These are phyloP conservation scores for Paecilomyces niveus DNA, from an alignment of 2,329 filamentous ascomycete genomes.

Conservation along the genomic window DNA sequence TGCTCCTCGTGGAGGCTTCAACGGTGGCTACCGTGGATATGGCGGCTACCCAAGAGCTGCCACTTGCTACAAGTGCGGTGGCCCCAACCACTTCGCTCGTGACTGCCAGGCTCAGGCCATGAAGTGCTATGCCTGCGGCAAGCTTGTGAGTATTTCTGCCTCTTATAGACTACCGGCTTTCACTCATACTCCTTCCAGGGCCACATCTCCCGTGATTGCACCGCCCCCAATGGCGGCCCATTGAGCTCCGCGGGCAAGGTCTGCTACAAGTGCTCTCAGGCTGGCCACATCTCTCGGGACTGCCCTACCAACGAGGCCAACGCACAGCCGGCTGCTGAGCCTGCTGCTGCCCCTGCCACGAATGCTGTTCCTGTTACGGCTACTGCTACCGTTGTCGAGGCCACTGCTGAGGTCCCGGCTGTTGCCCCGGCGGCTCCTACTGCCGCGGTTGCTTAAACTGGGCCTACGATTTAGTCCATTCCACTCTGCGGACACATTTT, in stretches of 20 bases:
- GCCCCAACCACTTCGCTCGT: slow-evolving; percentile 95
- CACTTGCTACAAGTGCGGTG: slow-evolving; percentile 64
- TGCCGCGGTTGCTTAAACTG: slow-evolving; percentile 37
- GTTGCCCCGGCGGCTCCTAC: slow-evolving; percentile 32
- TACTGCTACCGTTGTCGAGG: slow-evolving; percentile 29
- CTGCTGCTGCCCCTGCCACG: slow-evolving; percentile 31
- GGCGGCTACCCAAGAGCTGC: slow-evolving; percentile 50
- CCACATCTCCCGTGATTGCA: slow-evolving; percentile 92
- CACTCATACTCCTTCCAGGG: slow-evolving; percentile 38
- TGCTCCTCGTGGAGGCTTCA: slow-evolving; percentile 59
- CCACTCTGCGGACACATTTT: slow-evolving; percentile 10
- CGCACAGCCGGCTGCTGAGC: slow-evolving; percentile 26
- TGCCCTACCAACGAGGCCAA: slow-evolving; percentile 69
- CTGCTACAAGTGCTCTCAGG: slow-evolving; percentile 95
- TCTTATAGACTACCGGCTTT: background rate
- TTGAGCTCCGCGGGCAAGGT: slow-evolving; percentile 96
- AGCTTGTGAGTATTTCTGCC: slow-evolving; percentile 49
- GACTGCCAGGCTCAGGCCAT: slow-evolving; percentile 98
- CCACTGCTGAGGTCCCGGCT: slow-evolving; percentile 25
- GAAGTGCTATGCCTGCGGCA: slow-evolving; percentile 97
- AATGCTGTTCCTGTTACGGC: slow-evolving; percentile 14
- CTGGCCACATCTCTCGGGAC: slow-evolving; percentile 92
- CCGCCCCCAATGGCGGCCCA: slow-evolving; percentile 89
- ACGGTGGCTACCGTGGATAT: slow-evolving; percentile 62
- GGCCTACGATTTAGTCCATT: slow-evolving; percentile 10